Percentiles rank a stretch among this genome's conserved stretches.
These are phyloP conservation scores for Citrullus colocynthis DNA, from an alignment of 306 rosid species.

Conservation along the genomic window DNA sequence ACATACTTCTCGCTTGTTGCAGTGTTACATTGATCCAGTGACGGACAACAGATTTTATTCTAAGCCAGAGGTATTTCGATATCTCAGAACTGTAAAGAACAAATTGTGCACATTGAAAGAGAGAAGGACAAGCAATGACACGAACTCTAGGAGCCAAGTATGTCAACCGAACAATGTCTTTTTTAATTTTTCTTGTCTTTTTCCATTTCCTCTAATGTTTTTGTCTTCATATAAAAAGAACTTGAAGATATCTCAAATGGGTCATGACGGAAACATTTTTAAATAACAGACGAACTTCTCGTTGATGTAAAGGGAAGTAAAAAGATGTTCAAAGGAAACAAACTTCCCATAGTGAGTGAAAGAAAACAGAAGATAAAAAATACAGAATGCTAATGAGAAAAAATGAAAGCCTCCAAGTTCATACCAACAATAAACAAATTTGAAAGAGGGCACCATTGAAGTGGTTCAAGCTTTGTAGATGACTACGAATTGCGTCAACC, in stretches of 20 bases:
- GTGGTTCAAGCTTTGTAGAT: too few relatives aligned
- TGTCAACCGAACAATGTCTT: constrained; percentile 18
- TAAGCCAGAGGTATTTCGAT: constrained; percentile 66
- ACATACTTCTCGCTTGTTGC: constrained; percentile 19
- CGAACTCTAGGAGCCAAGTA: constrained; percentile 32
- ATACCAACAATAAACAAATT: too few relatives aligned
- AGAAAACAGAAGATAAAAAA: too few relatives aligned
- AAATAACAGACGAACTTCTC: too few relatives aligned
- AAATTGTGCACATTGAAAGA: constrained; percentile 18
- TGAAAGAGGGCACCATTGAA: too few relatives aligned
- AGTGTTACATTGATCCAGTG: constrained; percentile 66
- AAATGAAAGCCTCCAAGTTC: too few relatives aligned
- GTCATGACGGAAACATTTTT: too few relatives aligned
- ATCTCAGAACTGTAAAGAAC: constrained; percentile 39
- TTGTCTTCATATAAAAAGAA: background rate
- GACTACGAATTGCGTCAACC: too few relatives aligned
- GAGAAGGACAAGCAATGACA: constrained; percentile 15
- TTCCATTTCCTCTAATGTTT: background rate
- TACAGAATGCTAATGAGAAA: too few relatives aligned
- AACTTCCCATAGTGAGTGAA: too few relatives aligned
- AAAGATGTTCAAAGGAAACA: too few relatives aligned
- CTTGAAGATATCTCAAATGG: background rate
- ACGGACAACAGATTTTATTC: constrained; percentile 59
- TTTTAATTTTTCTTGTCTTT: background rate
- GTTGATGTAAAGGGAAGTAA: too few relatives aligned